Base-by-base conservation (phyloP, 495 filamentous ascomycete genomes). In the Podospora pseudopauciseta region DNA sequence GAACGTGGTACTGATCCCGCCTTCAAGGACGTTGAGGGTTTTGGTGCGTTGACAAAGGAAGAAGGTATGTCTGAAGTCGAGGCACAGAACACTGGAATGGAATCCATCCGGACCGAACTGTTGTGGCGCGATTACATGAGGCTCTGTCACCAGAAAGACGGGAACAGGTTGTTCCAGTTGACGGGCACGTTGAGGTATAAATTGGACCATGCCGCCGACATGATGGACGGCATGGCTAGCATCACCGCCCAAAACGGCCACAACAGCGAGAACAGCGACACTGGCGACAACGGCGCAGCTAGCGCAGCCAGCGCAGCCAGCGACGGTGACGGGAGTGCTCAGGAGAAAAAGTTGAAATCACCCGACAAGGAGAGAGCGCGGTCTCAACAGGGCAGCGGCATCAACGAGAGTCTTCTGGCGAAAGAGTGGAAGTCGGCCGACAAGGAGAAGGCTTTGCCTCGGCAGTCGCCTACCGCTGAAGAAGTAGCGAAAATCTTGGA, bases 71-170 rank as follows among this genome's bases (percentile, higher is more conserved):
- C 30, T 5, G 30, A 49, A 49, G 39, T 18, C 39, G 9, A 49
- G 13, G 13, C 15, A 11, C 86, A 91, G 71, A 89, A 86, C 73
- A 84, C 86, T 62, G 90, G 90, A n/a, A 90, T 88, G 0, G 80
- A 81, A n/a, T 80, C 76, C 4, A 80, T 92, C 9, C 86, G 90
- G 2, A 89, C 90, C 65, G 88, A 93, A 68, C 80, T 93, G 0
- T 79, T 92, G 0, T 92, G 90, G 89, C 81, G 90, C 4, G 90
- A 92, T 76, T 92, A 92, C 77, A 91, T 92, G 85, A 81, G 88
- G 0, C 83, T 93, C 15, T 88, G 88, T 67, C 84, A 84, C 28
- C 79, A 85, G 4, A 92, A 92, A 71, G 91, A 89, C 68, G 82
- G 83, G 16, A 73, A 77, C 59, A 82, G 82, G 60, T 77, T 91